A percentile compares a stretch with the other conserved stretches of the same genome.
Conservation (phyloP, 768 basidiomycete genomes). For the Udeniomyces megalosporus region DNA sequence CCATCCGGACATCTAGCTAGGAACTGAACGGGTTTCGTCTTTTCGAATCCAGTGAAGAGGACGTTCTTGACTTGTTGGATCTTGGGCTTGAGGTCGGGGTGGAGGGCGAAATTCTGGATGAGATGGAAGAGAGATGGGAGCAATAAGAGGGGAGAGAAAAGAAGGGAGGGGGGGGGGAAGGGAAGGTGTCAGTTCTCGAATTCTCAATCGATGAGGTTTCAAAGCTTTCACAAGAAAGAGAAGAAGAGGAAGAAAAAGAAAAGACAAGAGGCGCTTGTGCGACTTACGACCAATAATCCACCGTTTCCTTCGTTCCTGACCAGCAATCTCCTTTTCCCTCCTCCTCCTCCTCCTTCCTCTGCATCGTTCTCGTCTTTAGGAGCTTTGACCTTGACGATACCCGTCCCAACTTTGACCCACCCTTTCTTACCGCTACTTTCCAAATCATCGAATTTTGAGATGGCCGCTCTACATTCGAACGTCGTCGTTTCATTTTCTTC, state of each 20-base stretch:
- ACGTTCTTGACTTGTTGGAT: neutral
- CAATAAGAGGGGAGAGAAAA: neutral
- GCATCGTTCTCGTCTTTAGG: no score
- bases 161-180: no score
- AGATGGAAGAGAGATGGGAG: no score
- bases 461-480: conserved; percentile 1
- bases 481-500: conserved; percentile 12
- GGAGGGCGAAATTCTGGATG: conserved; percentile 2
- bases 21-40: conserved; percentile 1
- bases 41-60: conserved; percentile 1
- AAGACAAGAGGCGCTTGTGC: neutral
- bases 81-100: neutral
- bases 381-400: conserved; percentile 10
- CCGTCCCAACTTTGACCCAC: conserved; percentile 11
- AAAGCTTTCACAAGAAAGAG: no score
- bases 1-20: neutral
- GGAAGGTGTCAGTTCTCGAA: no score
- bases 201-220: no score
- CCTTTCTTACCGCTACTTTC: neutral
- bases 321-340: conserved; percentile 5
- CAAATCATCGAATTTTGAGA: neutral
- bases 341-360: conserved; percentile 3
- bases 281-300: conserved; percentile 9
- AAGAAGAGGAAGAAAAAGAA: neutral
- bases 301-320: conserved; percentile 10